phyloP scores from a whole-genome alignment of 768 basidiomycete genomes.

The Filobasidium wieringae region DNA sequence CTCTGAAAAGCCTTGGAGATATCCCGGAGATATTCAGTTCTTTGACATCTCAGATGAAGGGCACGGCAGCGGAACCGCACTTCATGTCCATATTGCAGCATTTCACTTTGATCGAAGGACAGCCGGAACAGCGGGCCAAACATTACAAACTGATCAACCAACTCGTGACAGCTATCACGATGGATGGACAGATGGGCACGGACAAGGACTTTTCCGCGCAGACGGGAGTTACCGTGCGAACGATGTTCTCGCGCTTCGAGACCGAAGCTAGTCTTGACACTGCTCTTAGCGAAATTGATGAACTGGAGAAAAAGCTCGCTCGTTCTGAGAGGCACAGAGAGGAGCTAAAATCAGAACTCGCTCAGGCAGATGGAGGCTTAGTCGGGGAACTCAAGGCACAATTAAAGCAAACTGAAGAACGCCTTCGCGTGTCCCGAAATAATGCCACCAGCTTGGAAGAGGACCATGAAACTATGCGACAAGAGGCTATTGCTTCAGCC shows the following conservation, averaged over 20 bases:
- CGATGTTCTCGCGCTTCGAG: conserved; percentile 77
- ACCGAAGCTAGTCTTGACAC: conserved; percentile 71
- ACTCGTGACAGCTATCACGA: conserved; percentile 76
- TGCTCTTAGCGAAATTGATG: conserved; percentile 65
- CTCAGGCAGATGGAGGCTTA: conserved; percentile 66
- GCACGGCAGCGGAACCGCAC: conserved; percentile 66
- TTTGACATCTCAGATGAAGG: conserved; percentile 61
- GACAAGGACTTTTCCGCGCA: conserved; percentile 64
- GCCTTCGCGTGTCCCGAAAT: conserved; percentile 64
- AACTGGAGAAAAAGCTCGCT: conserved; percentile 53
- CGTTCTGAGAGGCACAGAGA: conserved; percentile 72
- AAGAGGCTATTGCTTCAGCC: conserved; percentile 72
- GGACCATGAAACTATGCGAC: conserved; percentile 64
- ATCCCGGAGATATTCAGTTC: conserved; percentile 80
- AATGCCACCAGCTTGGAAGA: conserved; percentile 63
- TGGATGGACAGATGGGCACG: conserved; percentile 68
- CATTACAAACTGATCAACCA: conserved; percentile 87
- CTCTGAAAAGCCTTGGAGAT: conserved; percentile 62
- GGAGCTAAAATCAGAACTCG: conserved; percentile 63
- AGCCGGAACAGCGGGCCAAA: conserved; percentile 68
- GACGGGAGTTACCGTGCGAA: conserved; percentile 77
- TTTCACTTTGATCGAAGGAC: conserved; percentile 75
- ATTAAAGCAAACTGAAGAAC: conserved; percentile 58
- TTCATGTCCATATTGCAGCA: conserved; percentile 92
- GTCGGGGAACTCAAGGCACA: conserved; percentile 70